Base-by-base conservation (phyloP, 2,329 filamentous ascomycete genomes). In the Tricladium varicosporioides region DNA sequence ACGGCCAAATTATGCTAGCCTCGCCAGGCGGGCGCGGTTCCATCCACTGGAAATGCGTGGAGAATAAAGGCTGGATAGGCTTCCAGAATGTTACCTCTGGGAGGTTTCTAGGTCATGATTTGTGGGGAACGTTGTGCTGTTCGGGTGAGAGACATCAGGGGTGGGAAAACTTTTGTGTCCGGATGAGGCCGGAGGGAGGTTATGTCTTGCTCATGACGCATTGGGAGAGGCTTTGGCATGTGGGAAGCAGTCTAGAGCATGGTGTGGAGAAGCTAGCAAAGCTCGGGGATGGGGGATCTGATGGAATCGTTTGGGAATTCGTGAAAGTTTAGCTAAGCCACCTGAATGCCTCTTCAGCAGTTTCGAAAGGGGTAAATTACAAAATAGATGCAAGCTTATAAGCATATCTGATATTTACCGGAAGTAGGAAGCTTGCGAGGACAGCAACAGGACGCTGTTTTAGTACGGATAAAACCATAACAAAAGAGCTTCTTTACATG, bases 141-240 rank as follows among this genome's bases (percentile, higher is more conserved):
- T 14, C 13, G 13, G 61, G 51, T 2, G 53, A 53, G 10, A 18
- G 50, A 2, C 63, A 64, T 46, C 22, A 61, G 14, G 51, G 48
- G 7, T 63, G 62, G 61, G 60, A 64, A 54, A 59, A 59, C 36
- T 64, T 65, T 51, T 61, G 60, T 33, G 60, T 60, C 1, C 58
- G 63, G 55, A 33, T 56, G 51, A 60, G 18, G 45, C 62, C 61
- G 1, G 60, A 63, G 33, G 62, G 60, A 42, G 62, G 60, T 2
- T 65, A 56, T 51, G 54, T 64, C 14, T 52, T 65, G 47, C 57
- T 63, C 2, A 60, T 64, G 60, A 64, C 60, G 51, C 58, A 65
- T 54, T 64, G 42, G 15, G 60, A 61, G 52, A 56, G 57, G 49
- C 59, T 65, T 50, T 63, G 60, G 63, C 36, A 57, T 48, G 61